Percentiles rank a stretch among this genome's conserved stretches.
Conservation (phyloP, 2,329 filamentous ascomycete genomes). For the Alternaria consortialis region DNA sequence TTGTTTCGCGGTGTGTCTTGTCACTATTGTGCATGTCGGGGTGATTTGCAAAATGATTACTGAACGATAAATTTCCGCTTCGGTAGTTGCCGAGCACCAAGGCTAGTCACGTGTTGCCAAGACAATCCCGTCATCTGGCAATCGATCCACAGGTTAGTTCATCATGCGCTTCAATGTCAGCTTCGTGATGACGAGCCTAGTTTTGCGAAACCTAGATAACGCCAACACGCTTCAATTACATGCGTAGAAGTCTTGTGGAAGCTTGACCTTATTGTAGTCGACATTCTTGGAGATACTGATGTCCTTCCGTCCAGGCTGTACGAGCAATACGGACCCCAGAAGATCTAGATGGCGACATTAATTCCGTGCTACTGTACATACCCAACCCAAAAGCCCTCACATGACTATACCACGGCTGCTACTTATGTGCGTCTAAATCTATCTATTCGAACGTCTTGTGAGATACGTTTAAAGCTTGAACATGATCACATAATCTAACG, state of each 20-base stretch:
- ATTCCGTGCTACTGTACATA: neutral
- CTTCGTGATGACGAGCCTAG: neutral
- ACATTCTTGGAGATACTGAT: neutral
- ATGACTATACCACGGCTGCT: neutral
- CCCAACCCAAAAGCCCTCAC: neutral
- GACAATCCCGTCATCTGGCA: neutral
- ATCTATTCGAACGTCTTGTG: neutral
- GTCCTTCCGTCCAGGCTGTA: neutral
- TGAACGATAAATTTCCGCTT: conserved; percentile 2
- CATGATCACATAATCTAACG: neutral
- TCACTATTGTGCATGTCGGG: conserved; percentile 1
- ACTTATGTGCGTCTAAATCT: neutral
- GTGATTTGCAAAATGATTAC: conserved; percentile 1
- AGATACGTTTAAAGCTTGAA: neutral
- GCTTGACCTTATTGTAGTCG: neutral
- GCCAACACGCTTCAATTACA: neutral
- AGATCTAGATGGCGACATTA: neutral
- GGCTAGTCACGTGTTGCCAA: neutral
- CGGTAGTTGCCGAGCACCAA: neutral
- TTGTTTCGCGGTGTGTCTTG: conserved; percentile 1
- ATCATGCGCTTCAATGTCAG: neutral
- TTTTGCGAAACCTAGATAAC: neutral
- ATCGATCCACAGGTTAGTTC: neutral
- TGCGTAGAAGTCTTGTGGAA: neutral
- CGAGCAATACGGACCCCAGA: neutral